Evolutionary conservation across 129 eudicot species (phyloP), one percentile per base, ranked within the genome.

Genomic region (Kitagawia praeruptora): DNA sequence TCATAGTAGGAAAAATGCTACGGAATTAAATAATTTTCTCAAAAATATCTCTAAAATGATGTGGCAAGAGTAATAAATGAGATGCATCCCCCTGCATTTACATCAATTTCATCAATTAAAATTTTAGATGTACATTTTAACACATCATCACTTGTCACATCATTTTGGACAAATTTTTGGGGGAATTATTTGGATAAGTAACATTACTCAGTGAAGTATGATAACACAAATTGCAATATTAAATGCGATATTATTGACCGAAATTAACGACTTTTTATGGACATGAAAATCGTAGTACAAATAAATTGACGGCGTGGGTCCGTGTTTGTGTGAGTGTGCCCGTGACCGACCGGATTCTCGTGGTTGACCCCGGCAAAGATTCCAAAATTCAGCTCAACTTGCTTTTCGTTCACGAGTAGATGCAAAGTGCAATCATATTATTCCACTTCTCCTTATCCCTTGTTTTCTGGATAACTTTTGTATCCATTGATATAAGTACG

Each of bases 291-390:
- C 2, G 3, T 3, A 14, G 8, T 11, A 34, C 37, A 38, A 69
- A 34, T 5, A 69, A 31, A 16, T 5, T 1, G 4, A 39, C 14
- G 15, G 3, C 2, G 75, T 19, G 47, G 48, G 48, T 10, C 12
- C 14, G 75, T 40, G 16, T 71, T 21, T 7, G n/a, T 19, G 13
- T 18, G 15, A n/a, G 75, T 39, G 5, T 7, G 18, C 76, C 76
- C 76, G 76, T 72, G 76, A 41, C 76, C 76, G 76, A 72, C 76
- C 51, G 49, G 45, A 40, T 72, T 44, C 16, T 41, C 47, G 34
- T 72, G 51, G 48, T 41, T 72, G 76, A 39, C 76, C 76, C 31
- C 37, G 5, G 25, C 69, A 61, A 61, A 69, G 13, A n/a, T 9
- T 61, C 69, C 69, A 61, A 61, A 25, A 61, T 11, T 28, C 66